Evolutionary conservation across 805 yeast species (phyloP).

Genomic region (Wickerhamiella azymoides): DNA sequence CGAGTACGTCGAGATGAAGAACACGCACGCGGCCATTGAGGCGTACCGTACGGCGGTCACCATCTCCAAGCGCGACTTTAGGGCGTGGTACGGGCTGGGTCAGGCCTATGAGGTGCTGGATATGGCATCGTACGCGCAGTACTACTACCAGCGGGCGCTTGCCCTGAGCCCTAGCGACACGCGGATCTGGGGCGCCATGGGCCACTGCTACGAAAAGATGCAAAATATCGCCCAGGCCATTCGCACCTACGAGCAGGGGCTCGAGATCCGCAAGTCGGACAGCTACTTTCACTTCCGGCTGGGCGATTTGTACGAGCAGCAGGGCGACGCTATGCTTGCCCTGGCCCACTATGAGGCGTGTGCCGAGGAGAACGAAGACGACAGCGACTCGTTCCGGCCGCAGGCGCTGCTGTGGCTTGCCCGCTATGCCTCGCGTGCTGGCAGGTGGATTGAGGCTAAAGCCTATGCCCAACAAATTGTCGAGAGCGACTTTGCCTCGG

Average conservation of each 20-base stretch:
- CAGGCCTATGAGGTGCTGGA: slow-evolving; percentile 95
- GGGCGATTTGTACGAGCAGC: slow-evolving; percentile 50
- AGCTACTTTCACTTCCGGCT: slow-evolving; percentile 46
- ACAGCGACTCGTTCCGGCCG: slow-evolving; percentile 57
- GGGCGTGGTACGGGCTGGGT: slow-evolving; percentile 98
- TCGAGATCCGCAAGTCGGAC: slow-evolving; percentile 42
- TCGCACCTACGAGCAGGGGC: slow-evolving; percentile 68
- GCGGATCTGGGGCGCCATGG: slow-evolving; percentile 94
- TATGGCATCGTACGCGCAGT: slow-evolving; percentile 83
- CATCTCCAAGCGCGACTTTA: slow-evolving; percentile 71
- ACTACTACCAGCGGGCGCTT: slow-evolving; percentile 85
- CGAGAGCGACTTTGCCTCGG: slow-evolving; percentile 54
- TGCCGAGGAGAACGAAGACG: slow-evolving; percentile 47
- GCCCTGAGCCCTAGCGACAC: slow-evolving; percentile 77
- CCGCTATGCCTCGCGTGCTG: slow-evolving; percentile 40
- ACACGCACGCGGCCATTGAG: slow-evolving; percentile 95
- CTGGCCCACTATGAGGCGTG: slow-evolving; percentile 52
- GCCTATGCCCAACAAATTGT: slow-evolving; percentile 36
- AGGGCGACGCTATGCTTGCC: slow-evolving; percentile 41
- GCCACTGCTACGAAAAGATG: slow-evolving; percentile 72
- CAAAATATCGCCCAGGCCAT: slow-evolving; percentile 59
- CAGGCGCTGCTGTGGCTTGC: slow-evolving; percentile 85
- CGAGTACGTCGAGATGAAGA: slow-evolving; percentile 90
- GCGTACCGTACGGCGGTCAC: slow-evolving; percentile 88
- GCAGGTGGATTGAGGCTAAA: slow-evolving; percentile 55